phyloP scores from a whole-genome alignment of 371 early-diverging fungal species.

The Zychaea mexicana region DNA sequence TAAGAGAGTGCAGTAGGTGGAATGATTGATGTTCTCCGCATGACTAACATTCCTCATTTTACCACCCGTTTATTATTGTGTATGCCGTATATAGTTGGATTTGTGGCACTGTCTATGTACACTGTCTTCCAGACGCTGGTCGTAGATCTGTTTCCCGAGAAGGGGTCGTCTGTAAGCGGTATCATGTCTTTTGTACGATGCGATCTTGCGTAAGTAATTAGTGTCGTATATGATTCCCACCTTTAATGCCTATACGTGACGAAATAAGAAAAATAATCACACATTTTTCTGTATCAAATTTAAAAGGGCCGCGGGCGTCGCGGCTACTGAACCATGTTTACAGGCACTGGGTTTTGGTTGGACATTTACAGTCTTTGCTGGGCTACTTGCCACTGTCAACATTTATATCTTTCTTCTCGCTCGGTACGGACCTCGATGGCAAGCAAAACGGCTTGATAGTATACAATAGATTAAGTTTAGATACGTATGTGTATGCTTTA shows the following conservation, averaged over 20 bases:
- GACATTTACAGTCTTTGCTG: background rate
- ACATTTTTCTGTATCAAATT: background rate
- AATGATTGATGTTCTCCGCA: background rate
- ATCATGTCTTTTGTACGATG: background rate
- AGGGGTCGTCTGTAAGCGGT: background rate
- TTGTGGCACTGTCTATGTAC: background rate
- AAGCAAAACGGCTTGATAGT: background rate
- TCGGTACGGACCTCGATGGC: background rate
- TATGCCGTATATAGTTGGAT: constrained; percentile 1
- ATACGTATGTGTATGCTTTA: too few species aligned
- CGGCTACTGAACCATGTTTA: background rate
- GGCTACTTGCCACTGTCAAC: background rate
- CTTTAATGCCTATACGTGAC: too few species aligned
- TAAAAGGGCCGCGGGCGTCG: background rate
- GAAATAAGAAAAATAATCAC: too few species aligned
- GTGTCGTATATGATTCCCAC: too few species aligned
- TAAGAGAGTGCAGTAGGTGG: too few species aligned
- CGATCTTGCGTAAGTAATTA: background rate
- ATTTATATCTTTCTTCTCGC: background rate
- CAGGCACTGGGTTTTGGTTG: background rate
- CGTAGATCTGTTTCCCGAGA: constrained; percentile 24
- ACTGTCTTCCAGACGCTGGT: constrained; percentile 25
- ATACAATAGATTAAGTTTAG: too few species aligned
- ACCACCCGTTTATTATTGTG: too few species aligned
- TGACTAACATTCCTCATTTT: background rate